These are phyloP conservation scores for Leccinum rimulosum DNA, from an alignment of 768 basidiomycete genomes.

Conservation along the genomic window DNA sequence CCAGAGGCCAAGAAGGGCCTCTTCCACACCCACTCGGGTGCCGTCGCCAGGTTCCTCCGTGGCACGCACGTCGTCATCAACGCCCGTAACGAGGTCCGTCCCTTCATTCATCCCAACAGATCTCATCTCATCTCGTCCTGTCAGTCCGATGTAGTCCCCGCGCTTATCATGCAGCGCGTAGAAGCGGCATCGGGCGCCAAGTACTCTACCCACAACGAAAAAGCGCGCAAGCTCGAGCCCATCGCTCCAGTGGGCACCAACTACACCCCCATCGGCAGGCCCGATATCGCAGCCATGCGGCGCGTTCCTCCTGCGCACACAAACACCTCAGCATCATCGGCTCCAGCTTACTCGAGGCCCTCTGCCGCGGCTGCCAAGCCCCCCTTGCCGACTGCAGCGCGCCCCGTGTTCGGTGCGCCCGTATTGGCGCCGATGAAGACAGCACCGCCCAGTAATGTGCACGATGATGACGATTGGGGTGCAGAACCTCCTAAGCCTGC, in stretches of 20 bases:
- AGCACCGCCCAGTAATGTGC: slow-evolving; percentile 39
- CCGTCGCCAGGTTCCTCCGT: slow-evolving; percentile 76
- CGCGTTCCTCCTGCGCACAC: slow-evolving; percentile 38
- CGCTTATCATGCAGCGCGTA: slow-evolving; percentile 81
- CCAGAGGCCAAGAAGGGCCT: slow-evolving; percentile 90
- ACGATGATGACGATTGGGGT: slow-evolving; percentile 59
- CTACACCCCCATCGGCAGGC: slow-evolving; percentile 73
- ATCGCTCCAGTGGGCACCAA: slow-evolving; percentile 79
- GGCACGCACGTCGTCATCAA: slow-evolving; percentile 85
- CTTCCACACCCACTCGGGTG: slow-evolving; percentile 82
- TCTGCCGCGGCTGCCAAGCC: slow-evolving; percentile 19
- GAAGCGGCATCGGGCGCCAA: slow-evolving; percentile 87
- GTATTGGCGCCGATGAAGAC: slow-evolving; percentile 41
- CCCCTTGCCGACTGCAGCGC: slow-evolving; percentile 40
- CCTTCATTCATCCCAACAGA: background rate
- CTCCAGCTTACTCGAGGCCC: background rate
- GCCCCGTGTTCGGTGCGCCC: slow-evolving; percentile 49
- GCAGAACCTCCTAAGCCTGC: slow-evolving; percentile 47
- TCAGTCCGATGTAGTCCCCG: slow-evolving; percentile 78
- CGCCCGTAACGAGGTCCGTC: slow-evolving; percentile 78
- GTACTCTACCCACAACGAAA: slow-evolving; percentile 82
- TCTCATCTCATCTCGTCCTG: background rate
- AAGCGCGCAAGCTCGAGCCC: slow-evolving; percentile 68
- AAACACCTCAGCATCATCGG: background rate
- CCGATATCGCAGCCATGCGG: slow-evolving; percentile 63